phyloP scores from a whole-genome alignment of 2,329 filamentous ascomycete genomes.

The Arthrobotrys sphaeroides region DNA sequence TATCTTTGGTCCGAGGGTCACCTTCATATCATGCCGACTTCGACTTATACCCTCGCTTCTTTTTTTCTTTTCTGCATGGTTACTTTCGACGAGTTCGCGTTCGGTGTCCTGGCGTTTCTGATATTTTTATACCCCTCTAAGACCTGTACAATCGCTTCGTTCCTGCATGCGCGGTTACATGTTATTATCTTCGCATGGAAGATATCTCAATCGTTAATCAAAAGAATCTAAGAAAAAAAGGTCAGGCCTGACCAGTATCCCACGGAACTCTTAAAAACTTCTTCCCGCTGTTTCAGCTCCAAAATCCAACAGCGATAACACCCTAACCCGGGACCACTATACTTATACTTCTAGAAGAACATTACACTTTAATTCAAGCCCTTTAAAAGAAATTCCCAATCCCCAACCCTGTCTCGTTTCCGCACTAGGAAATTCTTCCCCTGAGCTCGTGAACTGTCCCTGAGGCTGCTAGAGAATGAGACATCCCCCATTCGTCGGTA shows the following conservation, averaged over 20 bases:
- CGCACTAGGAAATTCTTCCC: neutral
- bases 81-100: neutral
- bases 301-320: slow-evolving; percentile 3
- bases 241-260: neutral
- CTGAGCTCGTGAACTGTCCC: neutral
- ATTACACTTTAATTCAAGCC: too few relatives aligned
- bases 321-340: neutral
- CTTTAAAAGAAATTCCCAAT: too few relatives aligned
- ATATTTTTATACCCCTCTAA: neutral
- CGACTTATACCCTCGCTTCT: too few relatives aligned
- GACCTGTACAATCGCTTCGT: neutral
- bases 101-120: slow-evolving; percentile 5
- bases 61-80: too few relatives aligned
- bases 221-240: slow-evolving; percentile 1
- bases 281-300: neutral
- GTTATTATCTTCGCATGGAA: neutral
- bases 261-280: too few relatives aligned
- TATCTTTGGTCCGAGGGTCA: too few relatives aligned
- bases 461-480: slow-evolving; percentile 13
- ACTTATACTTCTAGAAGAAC: neutral
- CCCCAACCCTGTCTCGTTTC: slow-evolving; percentile 1
- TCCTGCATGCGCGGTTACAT: neutral
- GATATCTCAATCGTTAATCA: neutral
- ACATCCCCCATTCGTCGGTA: neutral
- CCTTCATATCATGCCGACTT: too few relatives aligned